Evolutionary conservation across 768 basidiomycete genomes (phyloP).

Genomic region (Grammothele lineata): DNA sequence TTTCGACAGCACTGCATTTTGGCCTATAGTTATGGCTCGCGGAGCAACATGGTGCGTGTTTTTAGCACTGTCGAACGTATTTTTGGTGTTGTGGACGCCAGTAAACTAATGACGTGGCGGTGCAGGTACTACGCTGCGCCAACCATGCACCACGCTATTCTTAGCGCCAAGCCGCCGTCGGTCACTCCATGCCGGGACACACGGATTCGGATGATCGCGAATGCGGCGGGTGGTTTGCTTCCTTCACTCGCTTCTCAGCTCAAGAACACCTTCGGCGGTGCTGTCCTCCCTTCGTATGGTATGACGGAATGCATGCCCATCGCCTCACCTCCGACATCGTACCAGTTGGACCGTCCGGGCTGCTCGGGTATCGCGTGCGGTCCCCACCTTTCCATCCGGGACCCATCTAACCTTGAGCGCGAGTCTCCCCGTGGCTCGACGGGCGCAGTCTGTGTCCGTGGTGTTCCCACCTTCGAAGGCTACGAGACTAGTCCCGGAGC

Average conservation of each 20-base stretch:
- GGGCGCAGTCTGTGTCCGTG: slow-evolving; percentile 53
- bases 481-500: slow-evolving; percentile 43
- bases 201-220: slow-evolving; percentile 43
- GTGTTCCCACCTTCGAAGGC: slow-evolving; percentile 48
- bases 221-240: slow-evolving; percentile 49
- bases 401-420: slow-evolving; percentile 32
- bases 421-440: slow-evolving; percentile 36
- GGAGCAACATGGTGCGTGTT: slow-evolving; percentile 48
- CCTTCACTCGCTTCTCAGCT: slow-evolving; percentile 48
- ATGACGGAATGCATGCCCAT: slow-evolving; percentile 58
- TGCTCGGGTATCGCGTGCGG: slow-evolving; percentile 47
- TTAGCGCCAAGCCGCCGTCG: slow-evolving; percentile 32
- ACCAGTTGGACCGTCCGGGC: slow-evolving; percentile 42
- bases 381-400: slow-evolving; percentile 41
- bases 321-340: slow-evolving; percentile 39
- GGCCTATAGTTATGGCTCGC: slow-evolving; percentile 33
- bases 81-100: background rate
- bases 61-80: background rate
- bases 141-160: slow-evolving; percentile 47
- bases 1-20: slow-evolving; percentile 12
- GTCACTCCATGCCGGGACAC: slow-evolving; percentile 31
- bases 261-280: slow-evolving; percentile 45
- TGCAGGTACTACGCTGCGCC: slow-evolving; percentile 48
- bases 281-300: slow-evolving; percentile 56
- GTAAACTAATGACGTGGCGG: no score